Base-by-base conservation (phyloP, 805 yeast genomes). In the Jamesozyma hellenica region DNA sequence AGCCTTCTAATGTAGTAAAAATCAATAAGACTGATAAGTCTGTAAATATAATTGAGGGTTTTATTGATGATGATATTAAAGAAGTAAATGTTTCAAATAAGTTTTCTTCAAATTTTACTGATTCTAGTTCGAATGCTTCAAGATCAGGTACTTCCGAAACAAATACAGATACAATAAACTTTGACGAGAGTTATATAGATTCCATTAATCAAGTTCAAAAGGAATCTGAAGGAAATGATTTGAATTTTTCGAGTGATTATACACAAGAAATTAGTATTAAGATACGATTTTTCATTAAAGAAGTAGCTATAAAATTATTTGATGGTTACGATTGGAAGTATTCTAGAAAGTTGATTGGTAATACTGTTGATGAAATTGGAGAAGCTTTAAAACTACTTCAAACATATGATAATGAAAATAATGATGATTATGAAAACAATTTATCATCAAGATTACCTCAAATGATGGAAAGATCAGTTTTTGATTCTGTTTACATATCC, bases 311-410 rank as follows among this genome's bases (percentile, higher is more conserved):
- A 2, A 72, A 67, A 37, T 60, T 90, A 15, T 78, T 73, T 56
- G 98, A 92, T 63, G 99, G 99, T 0, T 92, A 79, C 54, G 97
- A 92, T 51, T 87, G 96, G 94, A 72, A 72, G 40, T 74, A 75
- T 32, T 86, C 97, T 0, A 70, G 94, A 42, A 67, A 66, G 18
- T 67, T 78, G 0, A 79, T 92, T 23, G 64, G 67, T 10, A 72
- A 70, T n/a, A 82, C 84, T 0, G 78, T 88, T 0, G 72, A 71
- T 39, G 62, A 72, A 10, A 72, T 85, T 7, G n/a, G 14, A 4
- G 28, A 32, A 11, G 19, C 16, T 3, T 14, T 26, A 4, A 29
- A 25, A 17, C 28, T 27, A n/a, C 10, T 28, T 13, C 14, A 18
- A 14, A n/a, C 17, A 10, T 5, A 21, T 33, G 8, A 19, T n/a